A percentile compares a stretch with the other conserved stretches of the same genome.
These are phyloP conservation scores for Candida anutae DNA, from an alignment of 1,139 yeast species.

Conservation along the genomic window DNA sequence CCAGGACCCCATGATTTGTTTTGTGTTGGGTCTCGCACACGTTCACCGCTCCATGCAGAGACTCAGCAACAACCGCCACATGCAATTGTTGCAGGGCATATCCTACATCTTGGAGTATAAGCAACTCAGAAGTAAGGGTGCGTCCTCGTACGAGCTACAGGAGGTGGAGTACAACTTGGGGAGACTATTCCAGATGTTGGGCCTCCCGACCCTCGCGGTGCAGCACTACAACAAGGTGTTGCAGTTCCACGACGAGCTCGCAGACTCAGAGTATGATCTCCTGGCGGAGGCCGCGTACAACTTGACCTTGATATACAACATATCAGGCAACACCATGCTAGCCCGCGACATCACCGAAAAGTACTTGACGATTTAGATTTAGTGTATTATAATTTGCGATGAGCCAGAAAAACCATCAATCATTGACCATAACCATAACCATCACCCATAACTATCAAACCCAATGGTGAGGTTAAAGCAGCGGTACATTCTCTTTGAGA, in stretches of 20 bases:
- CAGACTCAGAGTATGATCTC: constrained; percentile 42
- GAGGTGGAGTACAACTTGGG: constrained; percentile 84
- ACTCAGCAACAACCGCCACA: constrained; percentile 74
- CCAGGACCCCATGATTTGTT: constrained; percentile 70
- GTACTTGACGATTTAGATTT: constrained; percentile 37
- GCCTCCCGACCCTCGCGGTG: constrained; percentile 66
- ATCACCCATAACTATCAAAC: constrained; percentile 2
- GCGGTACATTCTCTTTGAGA: constrained; percentile 73
- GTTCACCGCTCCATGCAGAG: constrained; percentile 93
- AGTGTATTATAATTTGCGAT: constrained; percentile 2
- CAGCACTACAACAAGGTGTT: constrained; percentile 66
- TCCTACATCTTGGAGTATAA: constrained; percentile 69
- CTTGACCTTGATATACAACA: constrained; percentile 62
- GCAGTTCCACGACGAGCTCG: constrained; percentile 18
- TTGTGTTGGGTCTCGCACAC: constrained; percentile 72
- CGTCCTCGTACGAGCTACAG: constrained; percentile 50
- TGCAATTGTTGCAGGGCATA: constrained; percentile 81
- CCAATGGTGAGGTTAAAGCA: constrained; percentile 83
- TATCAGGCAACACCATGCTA: constrained; percentile 61
- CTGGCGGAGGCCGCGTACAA: constrained; percentile 83
- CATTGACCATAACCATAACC: neutral
- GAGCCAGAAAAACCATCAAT: neutral
- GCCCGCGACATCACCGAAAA: constrained; percentile 58
- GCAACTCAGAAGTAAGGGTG: constrained; percentile 29
- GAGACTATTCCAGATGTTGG: constrained; percentile 75